phyloP scores from a whole-genome alignment of 2,329 filamentous ascomycete genomes.

The Diaporthe ilicicola region DNA sequence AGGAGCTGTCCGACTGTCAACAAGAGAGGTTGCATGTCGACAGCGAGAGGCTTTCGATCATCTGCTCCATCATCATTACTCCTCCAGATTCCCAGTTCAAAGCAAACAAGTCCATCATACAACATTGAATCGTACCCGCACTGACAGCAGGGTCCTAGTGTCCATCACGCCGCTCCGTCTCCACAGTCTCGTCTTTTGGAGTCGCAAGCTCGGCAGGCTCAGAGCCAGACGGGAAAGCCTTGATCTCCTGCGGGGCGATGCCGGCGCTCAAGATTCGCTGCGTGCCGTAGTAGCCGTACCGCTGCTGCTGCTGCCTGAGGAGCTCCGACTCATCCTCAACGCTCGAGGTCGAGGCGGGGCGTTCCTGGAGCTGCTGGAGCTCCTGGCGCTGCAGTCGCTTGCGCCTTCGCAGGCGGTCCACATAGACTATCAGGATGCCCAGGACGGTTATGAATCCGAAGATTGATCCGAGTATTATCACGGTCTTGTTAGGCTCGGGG shows the following conservation, averaged over 20 bases:
- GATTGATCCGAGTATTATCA: slow-evolving; percentile 5
- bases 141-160: not conserved
- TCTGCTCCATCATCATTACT: not conserved
- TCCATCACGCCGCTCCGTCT: not conserved
- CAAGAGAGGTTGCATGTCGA: not conserved
- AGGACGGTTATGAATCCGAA: not conserved
- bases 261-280: not conserved
- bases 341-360: not conserved
- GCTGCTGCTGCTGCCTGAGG: slow-evolving; percentile 1
- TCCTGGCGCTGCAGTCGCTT: not conserved
- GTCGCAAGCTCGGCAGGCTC: not conserved
- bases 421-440: not conserved
- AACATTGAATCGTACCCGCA: not conserved
- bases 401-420: not conserved
- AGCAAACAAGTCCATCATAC: not conserved
- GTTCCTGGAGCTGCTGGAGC: not conserved
- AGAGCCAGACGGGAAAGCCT: not conserved
- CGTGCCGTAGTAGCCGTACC: slow-evolving; percentile 13
- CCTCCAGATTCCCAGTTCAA: slow-evolving; percentile 6
- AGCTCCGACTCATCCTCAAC: slow-evolving; percentile 4
- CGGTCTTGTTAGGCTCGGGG: not conserved
- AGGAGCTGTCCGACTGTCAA: not conserved
- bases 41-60: not conserved
- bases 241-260: not conserved
- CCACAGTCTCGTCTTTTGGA: not conserved